phyloP scores from a whole-genome alignment of 2,329 filamentous ascomycete species.

The Colletotrichum agaves region DNA sequence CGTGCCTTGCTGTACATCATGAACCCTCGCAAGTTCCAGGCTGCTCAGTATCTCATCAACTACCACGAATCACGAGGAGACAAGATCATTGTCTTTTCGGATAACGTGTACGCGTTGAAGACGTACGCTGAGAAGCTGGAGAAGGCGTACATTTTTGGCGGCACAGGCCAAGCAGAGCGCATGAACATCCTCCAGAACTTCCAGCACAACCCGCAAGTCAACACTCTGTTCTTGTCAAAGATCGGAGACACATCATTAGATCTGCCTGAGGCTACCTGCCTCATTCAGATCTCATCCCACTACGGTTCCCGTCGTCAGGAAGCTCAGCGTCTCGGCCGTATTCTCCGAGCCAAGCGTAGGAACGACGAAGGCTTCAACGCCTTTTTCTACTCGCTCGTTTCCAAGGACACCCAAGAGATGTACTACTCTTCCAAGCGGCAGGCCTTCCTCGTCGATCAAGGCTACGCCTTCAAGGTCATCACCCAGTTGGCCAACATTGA shows the following conservation, averaged over 20 bases:
- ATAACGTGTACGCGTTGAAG: slow-evolving; percentile 93
- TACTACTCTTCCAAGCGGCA: slow-evolving; percentile 96
- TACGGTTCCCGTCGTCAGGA: slow-evolving; percentile 97
- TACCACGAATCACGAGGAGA: slow-evolving; percentile 95
- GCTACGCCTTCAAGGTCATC: slow-evolving; percentile 99
- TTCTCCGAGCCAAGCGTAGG: slow-evolving; percentile 91
- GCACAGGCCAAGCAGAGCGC: slow-evolving; percentile 86
- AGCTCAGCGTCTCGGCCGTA: slow-evolving; percentile 91
- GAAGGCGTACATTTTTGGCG: slow-evolving; percentile 92
- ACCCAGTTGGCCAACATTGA: slow-evolving; percentile 94
- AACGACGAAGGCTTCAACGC: slow-evolving; percentile 99
- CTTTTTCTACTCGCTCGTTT: slow-evolving; percentile 98
- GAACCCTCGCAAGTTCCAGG: slow-evolving; percentile 97
- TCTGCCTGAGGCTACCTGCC: slow-evolving; percentile 92
- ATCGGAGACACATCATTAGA: slow-evolving; percentile 99
- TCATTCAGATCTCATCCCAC: slow-evolving; percentile 97
- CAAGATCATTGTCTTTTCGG: slow-evolving; percentile 98
- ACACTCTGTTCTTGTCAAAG: slow-evolving; percentile 95
- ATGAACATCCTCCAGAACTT: slow-evolving; percentile 92
- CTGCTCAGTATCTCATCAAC: slow-evolving; percentile 97
- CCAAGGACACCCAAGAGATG: slow-evolving; percentile 98
- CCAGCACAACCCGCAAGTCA: slow-evolving; percentile 88
- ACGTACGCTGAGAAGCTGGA: slow-evolving; percentile 84
- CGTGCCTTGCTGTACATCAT: slow-evolving; percentile 82
- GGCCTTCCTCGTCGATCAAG: slow-evolving; percentile 96